Evolutionary conservation across 2,329 filamentous ascomycete species (phyloP), one percentile per base, ranked within the genome.

Genomic region (Trichoderma sp.): DNA sequence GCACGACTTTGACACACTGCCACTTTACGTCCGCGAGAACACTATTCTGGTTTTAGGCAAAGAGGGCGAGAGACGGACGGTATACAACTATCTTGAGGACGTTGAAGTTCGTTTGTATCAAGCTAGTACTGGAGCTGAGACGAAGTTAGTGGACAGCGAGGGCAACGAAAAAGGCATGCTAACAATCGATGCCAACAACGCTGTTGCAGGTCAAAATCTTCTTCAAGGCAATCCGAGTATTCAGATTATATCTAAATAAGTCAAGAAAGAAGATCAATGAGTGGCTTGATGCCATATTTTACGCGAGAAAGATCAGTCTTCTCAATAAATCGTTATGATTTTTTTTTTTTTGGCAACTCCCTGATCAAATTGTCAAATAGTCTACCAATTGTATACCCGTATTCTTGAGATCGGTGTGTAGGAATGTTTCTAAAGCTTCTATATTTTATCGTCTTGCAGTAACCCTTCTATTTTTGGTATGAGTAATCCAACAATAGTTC

Each of bases 1-100:
- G 74, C 91, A 92, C 78, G 85, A 83, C 3, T 92, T 92, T 78
- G 87, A 87, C 63, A 90, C 87, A 1, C 80, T 92, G 76, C 90
- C 91, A 3, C 81, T 92, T 3, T 88, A 91, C 53, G 86, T 92
- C 33, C 85, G 90, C 4, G 89, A 90, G 77, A 87, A 88, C 71
- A 87, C 87, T 0, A 78, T 89, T 4, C 80, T 89, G 5, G 84
- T 89, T 6, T 82, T 89, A 2, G 87, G 87, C 0, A 85, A 81
- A 76, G 56, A 80, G 80, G 21, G 83, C 80, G 4, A 81, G 83
- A 38, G 83, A 80, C 50, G 84, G 86, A 86, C 86, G 8, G 71
- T 74, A 2, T 89, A 88, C 71, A 85, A 89, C 77, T 89, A 88
- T 77, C 79, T 80, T 3, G 77, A 80, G n/a, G 84, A 87, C 71